Evolutionary conservation across 352 stramenopile species (phyloP).

Genomic region (Elongisporangium anandrum): DNA sequence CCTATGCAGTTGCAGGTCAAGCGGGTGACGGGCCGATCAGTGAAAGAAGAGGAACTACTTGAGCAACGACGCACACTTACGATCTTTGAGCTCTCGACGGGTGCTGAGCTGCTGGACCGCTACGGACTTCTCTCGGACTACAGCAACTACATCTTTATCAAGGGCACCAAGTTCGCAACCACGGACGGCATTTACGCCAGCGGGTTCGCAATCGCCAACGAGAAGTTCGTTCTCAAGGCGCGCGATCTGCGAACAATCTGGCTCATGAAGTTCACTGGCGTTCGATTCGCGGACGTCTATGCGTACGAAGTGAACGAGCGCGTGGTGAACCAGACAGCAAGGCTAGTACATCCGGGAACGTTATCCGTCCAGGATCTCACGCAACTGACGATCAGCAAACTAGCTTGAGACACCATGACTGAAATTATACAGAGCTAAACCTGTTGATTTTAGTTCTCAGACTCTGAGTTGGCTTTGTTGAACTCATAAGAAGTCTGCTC

Average conservation of each 20-base stretch:
- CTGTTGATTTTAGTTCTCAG: background rate
- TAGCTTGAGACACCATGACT: no score
- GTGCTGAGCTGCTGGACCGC: background rate
- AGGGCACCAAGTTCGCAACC: background rate
- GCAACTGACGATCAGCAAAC: background rate
- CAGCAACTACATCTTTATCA: slow-evolving; percentile 17
- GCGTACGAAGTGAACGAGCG: background rate
- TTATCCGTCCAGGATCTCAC: background rate
- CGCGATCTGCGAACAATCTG: background rate
- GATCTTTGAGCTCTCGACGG: background rate
- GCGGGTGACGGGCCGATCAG: background rate
- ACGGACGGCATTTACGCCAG: background rate
- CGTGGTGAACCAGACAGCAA: background rate
- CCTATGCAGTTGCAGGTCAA: slow-evolving; percentile 8
- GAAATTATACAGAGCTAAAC: no score
- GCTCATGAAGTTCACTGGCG: background rate
- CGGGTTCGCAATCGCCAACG: background rate
- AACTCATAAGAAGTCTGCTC: background rate
- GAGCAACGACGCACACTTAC: background rate
- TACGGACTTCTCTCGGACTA: slow-evolving; percentile 22
- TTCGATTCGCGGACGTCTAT: background rate
- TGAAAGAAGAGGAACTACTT: background rate
- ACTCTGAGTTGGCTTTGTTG: background rate
- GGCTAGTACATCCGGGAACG: background rate
- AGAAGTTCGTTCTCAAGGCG: background rate